Evolutionary conservation across 805 yeast species (phyloP), one percentile per base, ranked within the genome.

Genomic region (Lachancea meyersii): DNA sequence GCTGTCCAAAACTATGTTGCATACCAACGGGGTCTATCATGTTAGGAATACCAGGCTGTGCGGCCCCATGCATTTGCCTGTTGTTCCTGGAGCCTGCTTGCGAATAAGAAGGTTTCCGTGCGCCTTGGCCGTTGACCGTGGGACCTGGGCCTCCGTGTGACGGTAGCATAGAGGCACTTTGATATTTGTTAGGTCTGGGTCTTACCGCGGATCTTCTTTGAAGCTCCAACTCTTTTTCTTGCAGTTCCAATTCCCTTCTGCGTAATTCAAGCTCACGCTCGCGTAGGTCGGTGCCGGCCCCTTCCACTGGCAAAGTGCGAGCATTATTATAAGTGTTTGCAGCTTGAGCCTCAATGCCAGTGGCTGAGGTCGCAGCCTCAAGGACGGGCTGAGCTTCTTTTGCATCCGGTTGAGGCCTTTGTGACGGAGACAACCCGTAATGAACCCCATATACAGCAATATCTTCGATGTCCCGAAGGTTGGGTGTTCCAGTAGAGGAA

Each of bases 191-290:
- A 8, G 44, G 40, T 24, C 44, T 35, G 3, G 40, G 36, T 21
- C 32, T 35, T 14, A 36, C 19, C 1, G 52, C 52, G 4, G 63
- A 52, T 22, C 54, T 51, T 46, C 52, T 60, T 50, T 59, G 60
- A 6, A 58, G 49, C 22, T 58, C 61, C 22, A 58, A 36, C 47
- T 63, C 66, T 8, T 61, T 53, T 45, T 63, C 67, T 52, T 62
- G 63, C 47, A 63, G 46, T 21, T 61, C 61, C 35, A 63, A 40
- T 44, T 63, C 68, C 41, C 55, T 60, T 30, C 51, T 54, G 30
- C 60, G 58, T 20, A 63, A 43, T 35, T 61, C 65, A 30, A 63
- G 38, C 35, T 61, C 65, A 28, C 60, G 56, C 37, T 57, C 60
- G 38, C 58, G 55, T 36, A 61, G 35, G 3, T 51, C 23, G 16